These are phyloP conservation scores for Chenopodium berlandieri DNA, from an alignment of 148 eudicot species.

Conservation along the genomic window DNA sequence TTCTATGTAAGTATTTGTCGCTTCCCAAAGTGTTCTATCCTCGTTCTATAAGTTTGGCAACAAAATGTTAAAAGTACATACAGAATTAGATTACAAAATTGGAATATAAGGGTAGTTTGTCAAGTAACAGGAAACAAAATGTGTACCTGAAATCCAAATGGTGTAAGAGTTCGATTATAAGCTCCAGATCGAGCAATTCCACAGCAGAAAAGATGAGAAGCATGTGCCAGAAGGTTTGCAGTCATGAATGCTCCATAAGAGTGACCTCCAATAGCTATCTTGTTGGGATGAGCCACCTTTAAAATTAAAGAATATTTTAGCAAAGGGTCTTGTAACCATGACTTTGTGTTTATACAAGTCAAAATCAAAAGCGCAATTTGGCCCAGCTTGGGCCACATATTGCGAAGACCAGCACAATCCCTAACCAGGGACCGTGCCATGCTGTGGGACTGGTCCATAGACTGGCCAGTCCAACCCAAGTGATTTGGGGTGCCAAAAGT, in stretches of 20 bases:
- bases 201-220: slow-evolving; percentile 92
- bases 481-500: not conserved
- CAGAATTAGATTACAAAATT: not conserved
- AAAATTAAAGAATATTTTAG: slow-evolving; percentile 13
- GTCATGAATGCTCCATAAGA: slow-evolving; percentile 99
- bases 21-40: slow-evolving; percentile 98
- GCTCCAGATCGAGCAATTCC: slow-evolving; percentile 98
- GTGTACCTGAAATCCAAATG: slow-evolving; percentile 93
- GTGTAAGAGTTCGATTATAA: slow-evolving; percentile 93
- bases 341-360: not conserved
- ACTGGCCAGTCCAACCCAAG: not conserved
- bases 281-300: slow-evolving; percentile 91
- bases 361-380: not conserved
- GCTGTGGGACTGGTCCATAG: not conserved
- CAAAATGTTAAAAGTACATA: not conserved
- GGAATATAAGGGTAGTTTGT: not conserved
- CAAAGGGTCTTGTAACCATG: not conserved
- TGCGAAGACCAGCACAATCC: not conserved
- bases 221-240: slow-evolving; percentile 94
- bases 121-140: not conserved
- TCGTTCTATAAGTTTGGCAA: slow-evolving; percentile 51
- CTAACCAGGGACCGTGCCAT: not conserved
- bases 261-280: slow-evolving; percentile 96
- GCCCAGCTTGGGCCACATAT: not conserved
- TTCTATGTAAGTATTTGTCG: slow-evolving; percentile 67